Evolutionary conservation across 345 rosid species (phyloP).

Genomic region (Brassica incana): DNA sequence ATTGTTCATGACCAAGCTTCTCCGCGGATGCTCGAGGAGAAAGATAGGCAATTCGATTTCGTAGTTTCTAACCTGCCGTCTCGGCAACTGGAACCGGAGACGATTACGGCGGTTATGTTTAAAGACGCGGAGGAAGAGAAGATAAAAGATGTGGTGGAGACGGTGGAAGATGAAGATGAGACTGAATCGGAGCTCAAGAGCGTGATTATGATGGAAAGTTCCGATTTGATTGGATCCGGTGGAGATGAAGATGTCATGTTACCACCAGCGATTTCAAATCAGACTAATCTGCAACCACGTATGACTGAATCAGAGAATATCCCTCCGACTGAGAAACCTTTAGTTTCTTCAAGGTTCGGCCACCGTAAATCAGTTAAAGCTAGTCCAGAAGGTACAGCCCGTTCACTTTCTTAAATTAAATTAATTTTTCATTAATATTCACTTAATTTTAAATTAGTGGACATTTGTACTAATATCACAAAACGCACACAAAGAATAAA

Average conservation of each 20-base stretch:
- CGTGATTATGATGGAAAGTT: slow-evolving; percentile 24
- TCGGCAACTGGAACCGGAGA: neutral
- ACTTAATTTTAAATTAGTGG: too few species aligned
- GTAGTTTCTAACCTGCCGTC: neutral
- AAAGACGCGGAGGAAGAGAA: neutral
- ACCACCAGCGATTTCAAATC: neutral
- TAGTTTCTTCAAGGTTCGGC: slow-evolving; percentile 23
- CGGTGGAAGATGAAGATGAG: neutral
- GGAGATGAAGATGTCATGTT: neutral
- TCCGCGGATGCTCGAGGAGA: slow-evolving; percentile 20
- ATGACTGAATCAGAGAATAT: slow-evolving; percentile 28
- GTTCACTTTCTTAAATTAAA: neutral
- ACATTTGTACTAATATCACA: too few species aligned
- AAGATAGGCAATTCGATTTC: slow-evolving; percentile 16
- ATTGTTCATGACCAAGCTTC: slow-evolving; percentile 1
- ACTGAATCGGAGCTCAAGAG: slow-evolving; percentile 22
- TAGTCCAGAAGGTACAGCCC: slow-evolving; percentile 32
- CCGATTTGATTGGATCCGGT: neutral
- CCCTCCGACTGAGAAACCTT: slow-evolving; percentile 18
- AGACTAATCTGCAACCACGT: slow-evolving; percentile 3
- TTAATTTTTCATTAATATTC: too few species aligned
- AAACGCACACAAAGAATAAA: too few species aligned
- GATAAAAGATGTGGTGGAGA: neutral
- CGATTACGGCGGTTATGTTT: slow-evolving; percentile 12
- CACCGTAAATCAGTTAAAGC: slow-evolving; percentile 24